Conservation (phyloP, 2,329 filamentous ascomycete species). For the Aspergillus caelatus region DNA sequence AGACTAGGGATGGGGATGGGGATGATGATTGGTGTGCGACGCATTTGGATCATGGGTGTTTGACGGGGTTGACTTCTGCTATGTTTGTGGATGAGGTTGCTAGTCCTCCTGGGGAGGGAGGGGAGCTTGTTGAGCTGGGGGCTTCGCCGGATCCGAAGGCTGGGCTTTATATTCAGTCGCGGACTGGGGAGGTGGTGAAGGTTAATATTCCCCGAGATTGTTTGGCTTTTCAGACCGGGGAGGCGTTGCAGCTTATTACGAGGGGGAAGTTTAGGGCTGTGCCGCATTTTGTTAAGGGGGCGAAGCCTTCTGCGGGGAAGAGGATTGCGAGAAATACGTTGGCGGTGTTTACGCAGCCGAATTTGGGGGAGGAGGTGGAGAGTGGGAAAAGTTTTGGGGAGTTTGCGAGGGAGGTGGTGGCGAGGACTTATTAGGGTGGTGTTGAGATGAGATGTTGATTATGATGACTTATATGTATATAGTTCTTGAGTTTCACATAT, state of each 20-base stretch:
- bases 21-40: constrained; percentile 92
- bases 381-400: constrained; percentile 73
- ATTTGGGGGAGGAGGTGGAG: constrained; percentile 72
- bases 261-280: constrained; percentile 90
- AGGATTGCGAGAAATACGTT: constrained; percentile 80
- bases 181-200: constrained; percentile 80
- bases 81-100: constrained; percentile 88
- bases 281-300: constrained; percentile 89
- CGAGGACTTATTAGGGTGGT: constrained; percentile 58
- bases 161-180: constrained; percentile 91
- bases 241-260: constrained; percentile 88
- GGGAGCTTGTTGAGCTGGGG: constrained; percentile 67
- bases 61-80: constrained; percentile 90
- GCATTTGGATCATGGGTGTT: constrained; percentile 81
- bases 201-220: constrained; percentile 89
- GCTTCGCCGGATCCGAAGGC: constrained; percentile 79
- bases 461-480: background rate
- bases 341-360: constrained; percentile 96
- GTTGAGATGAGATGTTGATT: background rate
- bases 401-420: constrained; percentile 79
- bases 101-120: constrained; percentile 35
- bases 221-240: constrained; percentile 94
- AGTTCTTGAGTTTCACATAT: background rate
- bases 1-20: constrained; percentile 19
- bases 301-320: constrained; percentile 57